A percentile compares a stretch with the other conserved stretches of the same genome.
phyloP scores from a whole-genome alignment of 495 filamentous ascomycete genomes.

The Thermothielavioides terrestris region DNA sequence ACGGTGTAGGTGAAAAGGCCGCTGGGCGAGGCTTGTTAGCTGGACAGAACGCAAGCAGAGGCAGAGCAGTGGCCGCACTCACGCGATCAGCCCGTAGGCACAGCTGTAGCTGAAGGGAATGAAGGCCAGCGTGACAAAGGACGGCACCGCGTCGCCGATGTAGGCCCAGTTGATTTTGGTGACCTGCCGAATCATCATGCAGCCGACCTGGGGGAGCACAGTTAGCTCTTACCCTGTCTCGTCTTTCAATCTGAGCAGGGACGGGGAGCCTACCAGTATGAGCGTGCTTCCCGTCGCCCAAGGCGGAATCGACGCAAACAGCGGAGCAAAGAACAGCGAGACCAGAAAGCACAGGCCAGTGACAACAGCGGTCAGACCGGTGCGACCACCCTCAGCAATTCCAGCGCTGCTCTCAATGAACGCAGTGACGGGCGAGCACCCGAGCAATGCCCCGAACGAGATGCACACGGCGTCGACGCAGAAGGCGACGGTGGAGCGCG shows the following conservation, averaged over 20 bases:
- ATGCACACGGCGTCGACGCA: constrained; percentile 60
- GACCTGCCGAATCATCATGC: constrained; percentile 50
- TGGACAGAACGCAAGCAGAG: not conserved
- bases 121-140: constrained; percentile 67
- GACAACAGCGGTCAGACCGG: constrained; percentile 66
- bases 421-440: constrained; percentile 66
- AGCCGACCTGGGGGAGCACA: constrained; percentile 35
- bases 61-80: constrained; percentile 13
- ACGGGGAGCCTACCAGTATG: constrained; percentile 48
- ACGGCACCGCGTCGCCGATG: constrained; percentile 63
- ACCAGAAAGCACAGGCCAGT: constrained; percentile 70
- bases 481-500: constrained; percentile 57
- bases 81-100: constrained; percentile 70
- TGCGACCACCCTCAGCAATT: constrained; percentile 72
- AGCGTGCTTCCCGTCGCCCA: constrained; percentile 80
- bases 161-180: constrained; percentile 47
- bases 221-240: not conserved
- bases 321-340: constrained; percentile 72
- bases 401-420: constrained; percentile 80
- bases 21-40: constrained; percentile 23
- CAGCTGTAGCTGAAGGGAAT: constrained; percentile 80
- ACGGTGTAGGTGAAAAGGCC: constrained; percentile 65
- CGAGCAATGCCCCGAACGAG: constrained; percentile 67
- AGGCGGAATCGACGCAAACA: constrained; percentile 73
- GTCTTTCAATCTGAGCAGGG: not conserved